Evolutionary conservation across 805 yeast genomes (phyloP).

Genomic region (Candida odintsovae): DNA sequence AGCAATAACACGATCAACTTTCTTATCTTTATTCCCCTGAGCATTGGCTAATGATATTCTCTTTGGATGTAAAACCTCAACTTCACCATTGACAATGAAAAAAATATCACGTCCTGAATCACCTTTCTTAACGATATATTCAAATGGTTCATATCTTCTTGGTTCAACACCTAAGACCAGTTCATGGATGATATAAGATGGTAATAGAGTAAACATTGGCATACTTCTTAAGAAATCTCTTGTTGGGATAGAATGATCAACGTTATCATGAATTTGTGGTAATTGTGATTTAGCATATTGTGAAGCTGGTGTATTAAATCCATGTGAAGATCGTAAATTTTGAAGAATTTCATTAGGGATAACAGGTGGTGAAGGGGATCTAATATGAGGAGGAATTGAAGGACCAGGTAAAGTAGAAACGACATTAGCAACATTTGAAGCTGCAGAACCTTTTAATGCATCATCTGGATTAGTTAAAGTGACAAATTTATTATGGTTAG

Average conservation of each 20-base stretch:
- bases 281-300: background rate
- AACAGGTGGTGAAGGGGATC: constrained; percentile 9
- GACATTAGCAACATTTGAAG: constrained; percentile 27
- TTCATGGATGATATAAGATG: constrained; percentile 54
- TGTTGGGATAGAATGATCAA: constrained; percentile 50
- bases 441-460: constrained; percentile 14
- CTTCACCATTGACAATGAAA: constrained; percentile 63
- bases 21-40: constrained; percentile 14
- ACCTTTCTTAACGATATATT: constrained; percentile 54
- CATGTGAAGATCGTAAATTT: background rate
- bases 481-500: constrained; percentile 6
- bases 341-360: background rate
- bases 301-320: background rate
- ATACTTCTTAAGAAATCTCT: constrained; percentile 53
- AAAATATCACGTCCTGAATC: constrained; percentile 59
- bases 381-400: constrained; percentile 29
- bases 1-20: constrained; percentile 42
- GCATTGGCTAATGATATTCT: constrained; percentile 20
- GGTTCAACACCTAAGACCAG: constrained; percentile 63
- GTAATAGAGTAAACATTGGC: constrained; percentile 54
- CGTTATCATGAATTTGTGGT: constrained; percentile 30
- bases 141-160: constrained; percentile 45
- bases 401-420: constrained; percentile 35
- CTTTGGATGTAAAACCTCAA: constrained; percentile 51
- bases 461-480: constrained; percentile 1